Evolutionary conservation across 1,284 basidiomycete species (phyloP), one percentile per base, ranked within the genome.

Genomic region (Crepidotus sp.): DNA sequence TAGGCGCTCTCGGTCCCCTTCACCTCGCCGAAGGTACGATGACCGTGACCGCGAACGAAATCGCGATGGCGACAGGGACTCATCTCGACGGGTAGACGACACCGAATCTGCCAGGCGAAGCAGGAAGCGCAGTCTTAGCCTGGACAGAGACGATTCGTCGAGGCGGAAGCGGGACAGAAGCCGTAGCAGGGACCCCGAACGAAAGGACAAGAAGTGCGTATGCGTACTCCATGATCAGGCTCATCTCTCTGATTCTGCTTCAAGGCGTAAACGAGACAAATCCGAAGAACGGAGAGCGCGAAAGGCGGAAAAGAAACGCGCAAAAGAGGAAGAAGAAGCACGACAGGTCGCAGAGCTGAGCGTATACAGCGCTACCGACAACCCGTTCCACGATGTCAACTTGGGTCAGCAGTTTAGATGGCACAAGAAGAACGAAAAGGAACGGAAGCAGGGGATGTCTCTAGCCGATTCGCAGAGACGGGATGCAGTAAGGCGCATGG

Each of bases 381-480:
- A 98, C 59, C 95, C 95, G 0, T 98, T 98, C 71, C 89, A 97
- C 64, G 95, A 98, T 59, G 82, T 90, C 50, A 97, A 97, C 61
- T 78, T 98, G 21, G 84, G 82, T 17, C 89, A 97, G 59, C 88
- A 92, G 61, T 98, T 98, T 65, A 80, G 85, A 48, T 99, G 96
- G 96, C 89, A 92, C 64, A 99, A 99, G 73, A 98, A 98, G 69
- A 77, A 82, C 27, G 95, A 98, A 61, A 92, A 92, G 67, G 96
- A 98, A 61, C 77, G 80, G 58, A 97, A 95, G 63, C 68, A 80
- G 46, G 96, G 96, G 1, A 59, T 98, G 45, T 77, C 83, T 1
- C 59, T 81, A 0, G 82, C 80, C 1, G 95, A 99, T 58, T 76
- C 87, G 2, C 83, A 86, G 49, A 71, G 73, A 51, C 76, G 78